These are phyloP conservation scores for Malassezia brasiliensis DNA, from an alignment of 1,284 basidiomycete genomes.

Conservation along the genomic window DNA sequence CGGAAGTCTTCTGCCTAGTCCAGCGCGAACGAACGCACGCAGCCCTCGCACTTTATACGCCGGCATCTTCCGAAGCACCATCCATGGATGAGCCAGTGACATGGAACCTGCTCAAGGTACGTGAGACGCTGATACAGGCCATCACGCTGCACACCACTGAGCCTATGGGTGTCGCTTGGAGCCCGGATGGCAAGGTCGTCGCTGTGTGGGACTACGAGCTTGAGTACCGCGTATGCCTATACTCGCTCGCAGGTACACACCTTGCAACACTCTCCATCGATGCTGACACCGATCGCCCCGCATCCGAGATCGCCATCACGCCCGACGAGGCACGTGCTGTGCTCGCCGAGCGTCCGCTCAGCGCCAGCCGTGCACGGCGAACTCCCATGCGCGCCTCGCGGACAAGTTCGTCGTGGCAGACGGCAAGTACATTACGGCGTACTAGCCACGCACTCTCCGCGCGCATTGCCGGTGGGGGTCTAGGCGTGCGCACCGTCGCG, in stretches of 20 bases:
- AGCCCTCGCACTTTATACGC: slow-evolving; percentile 2
- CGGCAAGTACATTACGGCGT: background rate
- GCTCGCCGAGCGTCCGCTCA: background rate
- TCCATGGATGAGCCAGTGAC: slow-evolving; percentile 2
- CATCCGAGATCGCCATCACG: background rate
- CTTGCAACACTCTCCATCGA: background rate
- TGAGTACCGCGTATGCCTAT: slow-evolving; percentile 7
- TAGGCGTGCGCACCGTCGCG: slow-evolving; percentile 39
- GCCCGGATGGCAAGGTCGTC: slow-evolving; percentile 8
- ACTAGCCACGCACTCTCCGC: background rate
- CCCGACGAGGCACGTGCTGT: background rate
- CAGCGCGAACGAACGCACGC: slow-evolving; percentile 6
- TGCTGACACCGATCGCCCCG: background rate
- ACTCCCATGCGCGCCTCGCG: background rate
- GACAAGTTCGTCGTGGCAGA: background rate
- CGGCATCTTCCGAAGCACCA: background rate
- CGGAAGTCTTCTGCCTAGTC: slow-evolving; percentile 2
- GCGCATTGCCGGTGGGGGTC: slow-evolving; percentile 26
- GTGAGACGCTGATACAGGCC: background rate
- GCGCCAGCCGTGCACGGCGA: slow-evolving; percentile 4
- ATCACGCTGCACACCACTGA: slow-evolving; percentile 4
- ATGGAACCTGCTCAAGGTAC: background rate
- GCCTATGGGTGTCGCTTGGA: slow-evolving; percentile 7
- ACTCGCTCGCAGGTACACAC: slow-evolving; percentile 5
- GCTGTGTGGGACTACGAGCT: slow-evolving; percentile 10